Evolutionary conservation across 768 basidiomycete genomes (phyloP).

Genomic region (Boletus vermiculosoides): DNA sequence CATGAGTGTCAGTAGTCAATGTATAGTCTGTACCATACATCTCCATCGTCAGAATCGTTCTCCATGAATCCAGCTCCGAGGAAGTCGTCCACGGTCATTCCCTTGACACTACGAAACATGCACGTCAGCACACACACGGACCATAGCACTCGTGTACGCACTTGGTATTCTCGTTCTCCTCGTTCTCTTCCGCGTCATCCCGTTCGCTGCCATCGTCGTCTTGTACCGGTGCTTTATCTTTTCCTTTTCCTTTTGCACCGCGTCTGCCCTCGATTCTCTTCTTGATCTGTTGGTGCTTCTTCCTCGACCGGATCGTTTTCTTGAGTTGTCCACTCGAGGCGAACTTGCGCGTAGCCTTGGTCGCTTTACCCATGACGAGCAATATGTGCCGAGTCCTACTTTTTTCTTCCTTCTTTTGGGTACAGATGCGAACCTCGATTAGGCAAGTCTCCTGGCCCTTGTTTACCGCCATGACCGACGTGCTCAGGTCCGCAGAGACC

Average conservation of each 20-base stretch:
- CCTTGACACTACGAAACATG: conserved; percentile 20
- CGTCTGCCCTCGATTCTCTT: conserved; percentile 68
- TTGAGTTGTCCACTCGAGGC: conserved; percentile 86
- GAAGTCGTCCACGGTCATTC: conserved; percentile 77
- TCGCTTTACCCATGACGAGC: conserved; percentile 53
- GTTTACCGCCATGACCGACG: conserved; percentile 33
- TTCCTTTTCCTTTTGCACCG: conserved; percentile 39
- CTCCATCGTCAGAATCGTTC: conserved; percentile 48
- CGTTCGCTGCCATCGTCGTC: conserved; percentile 32
- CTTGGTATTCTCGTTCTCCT: conserved; percentile 2
- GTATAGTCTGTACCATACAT: conserved; percentile 25
- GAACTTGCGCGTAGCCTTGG: conserved; percentile 77
- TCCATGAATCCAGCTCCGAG: conserved; percentile 74
- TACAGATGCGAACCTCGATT: conserved; percentile 3
- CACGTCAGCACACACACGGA: background rate
- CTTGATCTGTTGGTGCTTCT: conserved; percentile 73
- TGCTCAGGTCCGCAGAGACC: conserved; percentile 61
- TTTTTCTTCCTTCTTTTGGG: background rate
- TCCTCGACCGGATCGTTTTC: conserved; percentile 79
- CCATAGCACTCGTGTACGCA: conserved; percentile 4
- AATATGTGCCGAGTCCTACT: too few species aligned
- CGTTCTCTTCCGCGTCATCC: conserved; percentile 20
- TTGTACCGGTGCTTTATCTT: conserved; percentile 21
- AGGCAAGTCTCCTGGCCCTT: conserved; percentile 16
- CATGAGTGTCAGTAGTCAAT: conserved; percentile 1